Evolutionary conservation across 2,329 filamentous ascomycete species (phyloP), one percentile per base, ranked within the genome.

Genomic region (Fusarium domesticum): DNA sequence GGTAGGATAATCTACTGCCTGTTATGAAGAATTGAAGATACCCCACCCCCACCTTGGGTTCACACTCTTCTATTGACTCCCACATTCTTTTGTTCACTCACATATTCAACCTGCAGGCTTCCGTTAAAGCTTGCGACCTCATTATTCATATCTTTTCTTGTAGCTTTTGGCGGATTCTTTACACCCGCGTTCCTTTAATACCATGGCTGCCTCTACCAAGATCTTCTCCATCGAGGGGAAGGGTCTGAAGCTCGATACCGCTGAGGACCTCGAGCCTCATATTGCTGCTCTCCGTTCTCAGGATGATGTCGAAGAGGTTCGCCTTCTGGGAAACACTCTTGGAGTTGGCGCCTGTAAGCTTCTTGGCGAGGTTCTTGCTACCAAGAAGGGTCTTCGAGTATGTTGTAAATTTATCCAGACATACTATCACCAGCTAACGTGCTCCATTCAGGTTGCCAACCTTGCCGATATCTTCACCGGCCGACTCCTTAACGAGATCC

Each of bases 381-480:
- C 86, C 43, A 95, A 97, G 73, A 89, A 89, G 72, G 85, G 76
- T 51, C 76, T 96, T 33, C 80, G 87, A 72, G 85, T 88, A 73
- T 44, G 70, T 51, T 18, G 18, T 31, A 12, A 32, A 32, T 14
- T 31, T 32, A 14, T 37, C 31, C 4, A 34, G 25, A 35, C 31
- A 16, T 15, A 15, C 11, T 8, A 18, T 15, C 23, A 6, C 42
- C 17, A 14, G 15, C 39, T 51, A 41, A 54, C 39, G 15, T 2
- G 18, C 23, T 31, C 25, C 33, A 17, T 32, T n/a, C 59, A 84
- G 82, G 75, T 84, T 62, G 91, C 88, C 63, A 95, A 96, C 71
- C 77, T 98, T 45, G 91, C 91, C 67, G 93, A 98, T 68, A 96
- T 98, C 74, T 98, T 97, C 75, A 98, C 93, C 47, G 89, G 88